phyloP scores from a whole-genome alignment of 257 asterid genomes.

The Vinca minor region DNA sequence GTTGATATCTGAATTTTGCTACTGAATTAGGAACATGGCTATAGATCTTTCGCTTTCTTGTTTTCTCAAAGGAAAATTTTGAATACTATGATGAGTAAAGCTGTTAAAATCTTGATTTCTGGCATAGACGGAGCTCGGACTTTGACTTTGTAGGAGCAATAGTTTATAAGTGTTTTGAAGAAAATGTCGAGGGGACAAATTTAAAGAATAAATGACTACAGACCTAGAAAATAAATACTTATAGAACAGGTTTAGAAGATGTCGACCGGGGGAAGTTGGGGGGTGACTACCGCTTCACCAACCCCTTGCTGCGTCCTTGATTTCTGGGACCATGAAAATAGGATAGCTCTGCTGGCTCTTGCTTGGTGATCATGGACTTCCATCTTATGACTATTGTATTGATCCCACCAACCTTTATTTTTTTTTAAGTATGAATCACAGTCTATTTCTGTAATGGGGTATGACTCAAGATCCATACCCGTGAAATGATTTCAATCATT shows the following conservation, averaged over 20 bases:
- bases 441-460: constrained; percentile 12
- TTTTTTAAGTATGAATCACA: constrained; percentile 1
- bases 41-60: constrained; percentile 22
- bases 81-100: not conserved
- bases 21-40: constrained; percentile 10
- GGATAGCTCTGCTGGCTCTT: not conserved
- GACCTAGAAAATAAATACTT: too few species aligned
- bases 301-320: too few species aligned
- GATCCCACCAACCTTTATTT: constrained; percentile 2
- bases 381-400: not conserved
- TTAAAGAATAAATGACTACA: too few species aligned
- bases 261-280: too few species aligned
- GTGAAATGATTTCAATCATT: constrained; percentile 23
- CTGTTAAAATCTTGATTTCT: not conserved
- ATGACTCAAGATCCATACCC: constrained; percentile 18
- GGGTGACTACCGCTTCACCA: too few species aligned
- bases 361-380: not conserved
- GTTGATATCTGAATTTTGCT: constrained; percentile 21
- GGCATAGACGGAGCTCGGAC: too few species aligned
- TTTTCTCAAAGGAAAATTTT: not conserved
- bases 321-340: not conserved
- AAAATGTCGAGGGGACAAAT: too few species aligned
- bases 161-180: too few species aligned
- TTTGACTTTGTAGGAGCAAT: too few species aligned
- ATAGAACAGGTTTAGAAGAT: too few species aligned